A percentile compares a stretch with the other conserved stretches of the same genome.
phyloP scores from a whole-genome alignment of 495 filamentous ascomycete species.

The Talaromyces adpressus region DNA sequence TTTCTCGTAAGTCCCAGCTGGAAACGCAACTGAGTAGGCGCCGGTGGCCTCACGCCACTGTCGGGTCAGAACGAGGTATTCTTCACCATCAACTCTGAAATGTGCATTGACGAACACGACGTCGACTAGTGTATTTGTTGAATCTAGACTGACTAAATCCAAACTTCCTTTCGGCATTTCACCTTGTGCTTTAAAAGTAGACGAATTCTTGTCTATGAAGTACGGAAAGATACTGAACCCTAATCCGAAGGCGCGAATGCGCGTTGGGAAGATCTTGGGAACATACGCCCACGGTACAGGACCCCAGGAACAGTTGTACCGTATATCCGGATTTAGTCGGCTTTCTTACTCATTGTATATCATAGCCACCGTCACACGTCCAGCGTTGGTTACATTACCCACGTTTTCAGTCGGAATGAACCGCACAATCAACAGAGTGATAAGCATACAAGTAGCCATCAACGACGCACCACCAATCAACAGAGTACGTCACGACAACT shows the following conservation, averaged over 20 bases:
- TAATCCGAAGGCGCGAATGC: slow-evolving; percentile 20
- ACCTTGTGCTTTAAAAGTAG: background rate
- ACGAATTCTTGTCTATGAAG: slow-evolving; percentile 7
- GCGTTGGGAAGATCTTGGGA: slow-evolving; percentile 23
- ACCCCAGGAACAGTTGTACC: background rate
- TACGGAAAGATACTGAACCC: slow-evolving; percentile 19
- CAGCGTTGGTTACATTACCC: background rate
- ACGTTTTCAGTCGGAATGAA: background rate
- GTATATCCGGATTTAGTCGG: background rate
- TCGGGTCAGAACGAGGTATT: no score
- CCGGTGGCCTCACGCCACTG: no score
- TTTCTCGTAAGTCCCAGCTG: no score
- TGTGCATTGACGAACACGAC: no score
- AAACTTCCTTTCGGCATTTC: background rate
- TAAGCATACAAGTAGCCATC: background rate
- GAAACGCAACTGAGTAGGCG: no score
- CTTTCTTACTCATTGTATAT: background rate
- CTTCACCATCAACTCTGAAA: no score
- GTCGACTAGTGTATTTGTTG: background rate
- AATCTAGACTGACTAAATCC: background rate
- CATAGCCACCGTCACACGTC: background rate
- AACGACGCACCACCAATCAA: no score
- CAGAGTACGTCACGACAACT: no score
- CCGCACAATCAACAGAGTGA: background rate
- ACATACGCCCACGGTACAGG: slow-evolving; percentile 15